Conservation (phyloP, 1,284 basidiomycete species). For the Anthracocystis walkeri region DNA sequence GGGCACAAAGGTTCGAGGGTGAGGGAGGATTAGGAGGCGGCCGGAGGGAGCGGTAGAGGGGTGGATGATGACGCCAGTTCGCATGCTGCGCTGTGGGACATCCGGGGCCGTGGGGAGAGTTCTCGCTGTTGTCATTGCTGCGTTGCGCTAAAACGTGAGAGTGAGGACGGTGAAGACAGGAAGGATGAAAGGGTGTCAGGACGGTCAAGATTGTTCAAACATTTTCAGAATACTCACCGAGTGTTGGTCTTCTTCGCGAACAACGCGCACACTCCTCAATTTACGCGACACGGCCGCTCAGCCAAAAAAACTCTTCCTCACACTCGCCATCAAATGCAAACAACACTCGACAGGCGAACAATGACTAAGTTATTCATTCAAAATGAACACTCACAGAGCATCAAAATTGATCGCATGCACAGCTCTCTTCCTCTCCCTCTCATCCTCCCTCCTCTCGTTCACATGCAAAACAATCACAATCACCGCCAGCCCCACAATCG, state of each 20-base stretch:
- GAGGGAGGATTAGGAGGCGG: slow-evolving; percentile 42
- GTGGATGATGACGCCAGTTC: slow-evolving; percentile 36
- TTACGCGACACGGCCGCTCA: slow-evolving; percentile 27
- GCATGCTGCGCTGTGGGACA: slow-evolving; percentile 5
- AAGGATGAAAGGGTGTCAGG: background rate
- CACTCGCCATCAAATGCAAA: background rate
- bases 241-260: slow-evolving; percentile 35
- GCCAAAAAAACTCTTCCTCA: too few species aligned
- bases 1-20: slow-evolving; percentile 33
- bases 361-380: background rate
- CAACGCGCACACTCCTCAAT: slow-evolving; percentile 5
- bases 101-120: background rate
- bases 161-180: background rate
- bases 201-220: too few species aligned
- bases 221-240: background rate
- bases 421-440: slow-evolving; percentile 84
- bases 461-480: slow-evolving; percentile 89
- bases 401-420: slow-evolving; percentile 98
- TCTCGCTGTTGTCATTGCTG: slow-evolving; percentile 8
- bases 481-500: slow-evolving; percentile 79
- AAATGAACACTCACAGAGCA: slow-evolving; percentile 75
- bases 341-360: background rate
- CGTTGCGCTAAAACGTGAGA: background rate
- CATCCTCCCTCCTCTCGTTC: slow-evolving; percentile 93
- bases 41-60: slow-evolving; percentile 13